Conservation (phyloP, 108 stramenopile species). For the Schizochytrium sp. region DNA sequence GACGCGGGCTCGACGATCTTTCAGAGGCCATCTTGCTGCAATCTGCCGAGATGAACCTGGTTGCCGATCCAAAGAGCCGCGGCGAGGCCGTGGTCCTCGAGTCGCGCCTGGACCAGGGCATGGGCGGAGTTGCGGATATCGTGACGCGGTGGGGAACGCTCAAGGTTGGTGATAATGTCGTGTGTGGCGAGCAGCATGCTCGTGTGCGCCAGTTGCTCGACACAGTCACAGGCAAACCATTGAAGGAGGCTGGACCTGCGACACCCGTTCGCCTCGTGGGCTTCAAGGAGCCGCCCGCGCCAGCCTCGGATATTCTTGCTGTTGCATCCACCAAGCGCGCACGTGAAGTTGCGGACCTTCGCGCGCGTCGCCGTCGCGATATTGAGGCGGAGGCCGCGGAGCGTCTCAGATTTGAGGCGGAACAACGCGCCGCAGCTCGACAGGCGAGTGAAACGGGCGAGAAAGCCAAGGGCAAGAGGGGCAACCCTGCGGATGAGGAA, state of each 20-base stretch:
- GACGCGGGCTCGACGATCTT: conserved; percentile 82
- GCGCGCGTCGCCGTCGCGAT: not conserved
- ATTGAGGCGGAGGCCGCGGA: not conserved
- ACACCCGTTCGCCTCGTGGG: conserved; percentile 52
- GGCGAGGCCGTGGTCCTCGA: conserved; percentile 90
- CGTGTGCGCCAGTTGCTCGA: conserved; percentile 63
- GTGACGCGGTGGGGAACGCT: conserved; percentile 92
- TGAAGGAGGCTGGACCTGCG: conserved; percentile 78
- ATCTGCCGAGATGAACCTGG: conserved; percentile 80
- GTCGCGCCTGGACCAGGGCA: conserved; percentile 73
- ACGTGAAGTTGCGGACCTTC: not conserved
- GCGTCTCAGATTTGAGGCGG: not conserved
- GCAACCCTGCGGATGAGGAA: not conserved
- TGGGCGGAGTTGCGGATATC: conserved; percentile 84
- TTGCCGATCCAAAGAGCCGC: conserved; percentile 71
- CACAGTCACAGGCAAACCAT: not conserved
- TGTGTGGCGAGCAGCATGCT: conserved; percentile 79
- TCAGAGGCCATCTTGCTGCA: conserved; percentile 66
- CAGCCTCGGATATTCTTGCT: not conserved
- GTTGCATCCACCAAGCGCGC: not conserved
- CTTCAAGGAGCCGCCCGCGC: conserved; percentile 1
- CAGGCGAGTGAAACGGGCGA: no score
- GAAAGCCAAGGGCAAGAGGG: not conserved
- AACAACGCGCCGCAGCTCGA: not conserved
- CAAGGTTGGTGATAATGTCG: conserved; percentile 76